Base-by-base conservation (phyloP, 257 asterid species). In the Nicotiana otophora region DNA sequence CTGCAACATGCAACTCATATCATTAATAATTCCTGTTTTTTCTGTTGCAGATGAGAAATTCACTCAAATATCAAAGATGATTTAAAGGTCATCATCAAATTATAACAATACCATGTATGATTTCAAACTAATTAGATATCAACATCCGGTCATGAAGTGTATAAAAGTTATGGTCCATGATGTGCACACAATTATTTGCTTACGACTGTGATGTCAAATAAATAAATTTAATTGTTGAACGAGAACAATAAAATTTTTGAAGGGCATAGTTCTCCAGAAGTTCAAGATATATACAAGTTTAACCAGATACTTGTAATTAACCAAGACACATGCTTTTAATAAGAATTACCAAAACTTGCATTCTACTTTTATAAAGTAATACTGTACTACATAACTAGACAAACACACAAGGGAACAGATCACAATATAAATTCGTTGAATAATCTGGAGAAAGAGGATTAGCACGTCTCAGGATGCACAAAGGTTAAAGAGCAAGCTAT, bases 1-100 rank as follows among this genome's bases (percentile, higher is more conserved):
- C 99, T 93, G 92, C 84, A 83, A 78, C 8, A 74, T 26, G 20
- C 4, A 26, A 19, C 19, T n/a, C 10, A 57, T 57, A 57, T 57
- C 10, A 57, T 5, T 57, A 57, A 19, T 17, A 19, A 19, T 57
- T 57, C 63, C 63, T 6, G 23, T 8, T 42, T 42, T 39, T 42
- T 42, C 48, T 42, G 16, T 12, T 12, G 57, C 17, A 16, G 14
- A 12, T 2, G 28, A 51, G 63, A 75, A 28, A 75, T 8, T 48
- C 28, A 57, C 23, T 57, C 63, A 57, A 4, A 54, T 4, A 54
- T 54, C 48, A 42, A 42, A 42, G 23, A 57, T 19, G 23, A 57
- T 57, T 19, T 17, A 57, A 57, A 19, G 26, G 3, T 57, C 63
- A 57, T 57, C 63, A 72, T 0, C 78, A 42, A 42, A 72, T 23